Evolutionary conservation across 2,329 filamentous ascomycete species (phyloP), one percentile per base, ranked within the genome.

Genomic region (Aureobasidium pullulans): DNA sequence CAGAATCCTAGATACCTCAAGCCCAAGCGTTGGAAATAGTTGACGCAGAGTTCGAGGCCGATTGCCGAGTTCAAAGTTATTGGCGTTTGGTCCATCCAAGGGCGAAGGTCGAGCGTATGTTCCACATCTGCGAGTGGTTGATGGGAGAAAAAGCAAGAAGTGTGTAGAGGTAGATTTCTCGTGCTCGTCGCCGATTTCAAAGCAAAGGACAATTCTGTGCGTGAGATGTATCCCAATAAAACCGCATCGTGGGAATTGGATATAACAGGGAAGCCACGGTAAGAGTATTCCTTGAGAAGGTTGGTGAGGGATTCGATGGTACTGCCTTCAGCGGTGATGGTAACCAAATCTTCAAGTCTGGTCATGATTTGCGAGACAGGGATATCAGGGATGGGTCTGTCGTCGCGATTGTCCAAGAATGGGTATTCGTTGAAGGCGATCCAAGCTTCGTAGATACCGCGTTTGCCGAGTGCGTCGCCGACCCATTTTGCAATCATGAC

Each of bases 401-500:
- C 89, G 68, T 96, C 91, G 66, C 86, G 88, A 71, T 95, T 94
- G 74, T 97, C 93, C 58, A 99, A 83, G 75, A 93, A 96, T 0
- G 94, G 94, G 70, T 97, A 99, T 65, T 89, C 90, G 69, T 95
- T 94, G 75, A 96, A 87, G 66, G 91, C 88, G 69, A 99, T 99
- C 94, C 94, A 99, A 58, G 88, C 88, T 72, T 99, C 94, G 76
- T 99, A 99, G 73, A 99, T 97, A 64, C 94, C 91, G 52, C 88
- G 85, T 59, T 90, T 89, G 29, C 90, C 91, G 72, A 99, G 92
- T 52, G 91, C 93, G 72, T 99, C 94, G 68, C 92, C 94, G 29
- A 96, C 90, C 94, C 94, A 99, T 76, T 99, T 99, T 63, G 89
- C 89, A 46, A 97, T 81, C 92, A 99, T 96, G 69, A 99, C 94